Conservation (phyloP, 805 yeast genomes). For the Myxozyma lipomycoides region DNA sequence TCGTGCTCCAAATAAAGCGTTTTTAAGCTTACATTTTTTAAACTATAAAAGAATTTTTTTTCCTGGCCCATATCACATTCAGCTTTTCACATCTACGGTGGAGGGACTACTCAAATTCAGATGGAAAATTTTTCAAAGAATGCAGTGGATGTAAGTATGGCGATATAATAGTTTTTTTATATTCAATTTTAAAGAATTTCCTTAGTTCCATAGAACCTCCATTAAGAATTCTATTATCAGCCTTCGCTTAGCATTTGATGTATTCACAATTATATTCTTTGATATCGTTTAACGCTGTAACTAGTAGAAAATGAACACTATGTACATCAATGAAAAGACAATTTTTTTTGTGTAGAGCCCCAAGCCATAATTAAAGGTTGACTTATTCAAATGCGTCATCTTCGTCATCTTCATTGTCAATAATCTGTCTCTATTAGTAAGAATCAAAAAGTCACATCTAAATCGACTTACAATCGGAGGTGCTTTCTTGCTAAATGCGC, state of each 20-base stretch:
- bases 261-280: too few relatives aligned
- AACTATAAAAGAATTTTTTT: too few relatives aligned
- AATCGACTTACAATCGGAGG: neutral
- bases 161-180: too few relatives aligned
- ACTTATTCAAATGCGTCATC: conserved; percentile 21
- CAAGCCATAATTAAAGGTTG: neutral
- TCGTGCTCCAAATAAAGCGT: too few relatives aligned
- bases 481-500: neutral
- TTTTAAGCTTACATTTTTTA: too few relatives aligned
- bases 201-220: too few relatives aligned
- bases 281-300: too few relatives aligned
- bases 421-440: neutral
- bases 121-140: neutral
- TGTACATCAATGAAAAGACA: neutral
- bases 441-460: neutral
- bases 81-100: too few relatives aligned
- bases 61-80: too few relatives aligned
- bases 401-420: conserved; percentile 16
- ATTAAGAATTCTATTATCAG: neutral
- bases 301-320: neutral
- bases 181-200: too few relatives aligned
- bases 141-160: neutral
- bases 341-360: neutral
- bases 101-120: too few relatives aligned
- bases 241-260: neutral